phyloP scores from a whole-genome alignment of 441 rosid species.

The Pelargonium myrrhifolium region DNA sequence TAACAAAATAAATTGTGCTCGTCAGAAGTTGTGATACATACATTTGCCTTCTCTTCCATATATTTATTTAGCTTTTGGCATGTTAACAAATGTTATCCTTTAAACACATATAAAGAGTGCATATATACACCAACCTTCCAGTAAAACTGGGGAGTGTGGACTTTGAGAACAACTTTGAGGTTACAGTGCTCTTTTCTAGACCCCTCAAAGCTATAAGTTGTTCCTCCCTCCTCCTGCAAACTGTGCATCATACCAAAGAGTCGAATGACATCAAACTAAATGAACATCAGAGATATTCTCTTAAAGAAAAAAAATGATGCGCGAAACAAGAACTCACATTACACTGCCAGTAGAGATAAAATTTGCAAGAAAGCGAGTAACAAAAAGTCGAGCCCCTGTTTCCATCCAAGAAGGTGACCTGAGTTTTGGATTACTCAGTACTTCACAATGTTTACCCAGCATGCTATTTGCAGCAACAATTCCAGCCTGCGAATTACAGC shows the following conservation, averaged over 20 bases:
- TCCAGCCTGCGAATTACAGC: constrained; percentile 40
- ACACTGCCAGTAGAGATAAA: constrained; percentile 53
- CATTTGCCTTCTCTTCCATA: too few relatives aligned
- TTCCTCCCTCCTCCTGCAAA: too few relatives aligned
- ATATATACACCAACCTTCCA: too few relatives aligned
- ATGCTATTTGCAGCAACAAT: constrained; percentile 41
- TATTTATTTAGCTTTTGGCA: too few relatives aligned
- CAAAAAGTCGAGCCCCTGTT: constrained; percentile 56
- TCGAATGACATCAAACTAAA: too few relatives aligned
- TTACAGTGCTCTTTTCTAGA: too few relatives aligned
- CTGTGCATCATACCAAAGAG: too few relatives aligned
- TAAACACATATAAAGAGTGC: not conserved
- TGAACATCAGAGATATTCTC: not conserved
- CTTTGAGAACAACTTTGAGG: too few relatives aligned
- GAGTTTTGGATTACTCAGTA: constrained; percentile 44
- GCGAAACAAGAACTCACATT: constrained; percentile 44
- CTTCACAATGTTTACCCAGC: constrained; percentile 32
- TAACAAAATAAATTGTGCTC: constrained; percentile 20
- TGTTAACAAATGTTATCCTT: too few relatives aligned
- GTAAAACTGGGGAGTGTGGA: too few relatives aligned
- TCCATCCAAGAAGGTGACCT: constrained; percentile 61
- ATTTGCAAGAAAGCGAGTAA: constrained; percentile 53
- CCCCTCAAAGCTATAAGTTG: too few relatives aligned
- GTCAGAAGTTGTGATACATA: too few relatives aligned
- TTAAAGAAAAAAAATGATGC: not conserved